Evolutionary conservation across 1,284 basidiomycete species (phyloP), one percentile per base, ranked within the genome.

Genomic region (Hymenochaete sp.): DNA sequence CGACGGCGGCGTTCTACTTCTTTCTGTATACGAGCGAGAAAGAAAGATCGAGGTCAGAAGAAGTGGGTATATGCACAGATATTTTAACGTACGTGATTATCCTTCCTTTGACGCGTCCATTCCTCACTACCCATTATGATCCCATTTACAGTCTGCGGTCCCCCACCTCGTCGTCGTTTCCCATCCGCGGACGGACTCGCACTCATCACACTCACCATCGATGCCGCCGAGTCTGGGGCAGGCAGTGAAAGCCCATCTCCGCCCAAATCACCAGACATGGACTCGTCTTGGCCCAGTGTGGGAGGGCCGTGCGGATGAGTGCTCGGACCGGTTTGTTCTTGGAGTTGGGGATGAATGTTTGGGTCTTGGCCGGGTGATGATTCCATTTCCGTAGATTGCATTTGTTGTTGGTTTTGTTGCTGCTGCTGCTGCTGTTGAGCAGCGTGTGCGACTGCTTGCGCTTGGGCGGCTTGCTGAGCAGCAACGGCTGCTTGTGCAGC

Each of bases 1-100:
- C 93, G 74, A 42, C 93, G 82, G 36, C 92, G 77, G 48, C 93
- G 85, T 64, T 98, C 93, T 9, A 97, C 93, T 65, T 97, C 93
- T 85, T 96, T 96, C 90, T 95, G 60, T 45, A 44, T 49, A n/a
- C n/a, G n/a, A n/a, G n/a, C n/a, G n/a, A n/a, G n/a, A n/a, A n/a
- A n/a, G n/a, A n/a, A n/a, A n/a, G n/a, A n/a, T 3, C n/a, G 6
- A 13, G 10, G 14, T 44, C 27, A 39, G 21, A 13, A 16, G 18
- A 42, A 11, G 33, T 46, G 21, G 55, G 44, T n/a, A 9, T 44
- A 16, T 18, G 16, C 40, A 40, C 44, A 33, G 39, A 33, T 40
- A 28, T 27, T 38, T 44, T 27, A 24, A 65, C 74, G 38, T 56
- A 86, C 86, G 62, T 91, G 88, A 53, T 90, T 91, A 57, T 90